Percentiles rank a stretch among this genome's conserved stretches.
These are phyloP conservation scores for Hymenoscyphus salicellus DNA, from an alignment of 2,329 filamentous ascomycete genomes.

Conservation along the genomic window DNA sequence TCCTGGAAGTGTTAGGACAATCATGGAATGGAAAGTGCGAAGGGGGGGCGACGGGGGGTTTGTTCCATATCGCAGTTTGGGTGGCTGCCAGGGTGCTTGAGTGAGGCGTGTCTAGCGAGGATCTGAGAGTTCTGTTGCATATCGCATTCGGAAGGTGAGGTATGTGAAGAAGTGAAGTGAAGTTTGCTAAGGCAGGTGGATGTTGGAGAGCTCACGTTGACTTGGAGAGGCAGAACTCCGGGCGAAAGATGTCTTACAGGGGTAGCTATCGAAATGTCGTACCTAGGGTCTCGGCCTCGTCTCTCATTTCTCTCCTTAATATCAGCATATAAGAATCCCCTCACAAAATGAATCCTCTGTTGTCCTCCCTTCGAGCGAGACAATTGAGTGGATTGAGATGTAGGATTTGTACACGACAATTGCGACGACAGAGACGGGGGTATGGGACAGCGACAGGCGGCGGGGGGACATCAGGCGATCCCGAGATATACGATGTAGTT, in stretches of 20 bases:
- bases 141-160: too few relatives aligned
- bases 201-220: too few relatives aligned
- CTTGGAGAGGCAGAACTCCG: background rate
- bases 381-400: constrained; percentile 27
- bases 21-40: too few relatives aligned
- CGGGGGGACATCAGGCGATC: constrained; percentile 10
- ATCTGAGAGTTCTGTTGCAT: too few relatives aligned
- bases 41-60: too few relatives aligned
- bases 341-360: constrained; percentile 22
- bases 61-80: too few relatives aligned
- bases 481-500: constrained; percentile 37
- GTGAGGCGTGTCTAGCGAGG: too few relatives aligned
- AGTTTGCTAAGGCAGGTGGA: too few relatives aligned
- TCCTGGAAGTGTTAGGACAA: too few relatives aligned
- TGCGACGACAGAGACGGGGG: constrained; percentile 24
- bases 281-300: too few relatives aligned
- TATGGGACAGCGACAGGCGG: constrained; percentile 21
- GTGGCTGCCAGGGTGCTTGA: too few relatives aligned
- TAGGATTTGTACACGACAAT: constrained; percentile 27
- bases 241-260: background rate
- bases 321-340: background rate
- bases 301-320: background rate
- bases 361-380: constrained; percentile 14
- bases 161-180: too few relatives aligned
- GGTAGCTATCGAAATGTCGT: background rate